Base-by-base conservation (phyloP, 352 stramenopile species). In the Globisporangium nodosum region DNA sequence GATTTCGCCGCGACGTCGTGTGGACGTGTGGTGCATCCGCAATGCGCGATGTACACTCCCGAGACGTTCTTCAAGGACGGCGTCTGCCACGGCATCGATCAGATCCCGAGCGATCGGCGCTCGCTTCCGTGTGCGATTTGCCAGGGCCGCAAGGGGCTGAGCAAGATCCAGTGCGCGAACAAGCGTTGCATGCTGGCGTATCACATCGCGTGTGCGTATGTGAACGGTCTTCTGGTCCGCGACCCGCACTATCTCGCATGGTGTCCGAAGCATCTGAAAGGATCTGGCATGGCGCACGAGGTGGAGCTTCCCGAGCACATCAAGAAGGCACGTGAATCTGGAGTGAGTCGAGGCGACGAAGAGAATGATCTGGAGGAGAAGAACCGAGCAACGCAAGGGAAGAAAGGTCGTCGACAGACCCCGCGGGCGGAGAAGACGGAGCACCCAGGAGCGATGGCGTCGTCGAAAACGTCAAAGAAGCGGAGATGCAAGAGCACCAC, bases 21-120 rank as follows among this genome's bases (percentile, higher is more conserved):
- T 18, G 76, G 69, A 8, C 65, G 53, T 7, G 72, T 91, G 6
- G 84, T 89, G 4, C 84, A 93, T 46, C 81, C 81, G 27, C 82
- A 91, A 57, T 93, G 84, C 46, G 77, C 81, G 6, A 85, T 93
- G 78, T 93, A 88, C 64, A 93, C 84, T 3, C 84, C 84, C 9
- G 84, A 93, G 67, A 93, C 84, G 11, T 93, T 80, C 45, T 91
- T 93, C 56, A 81, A 86, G 58, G 65, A 87, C 47, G 73, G 76
- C 11, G 65, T 90, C 12, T 82, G 73, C 9, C 77, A 89, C 53
- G 81, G 81, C 30, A 64, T 93, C 4, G 58, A 76, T 18, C 52
- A 88, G 11, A 73, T 93, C 9, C 68, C 81, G 21, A 58, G 64
- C 5, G 74, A 83, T 46, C 81, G 84, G 5, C 65, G 66, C 2